Evolutionary conservation across 2,329 filamentous ascomycete genomes (phyloP), one percentile per base, ranked within the genome.

Genomic region (Zymoseptoria passerinii): DNA sequence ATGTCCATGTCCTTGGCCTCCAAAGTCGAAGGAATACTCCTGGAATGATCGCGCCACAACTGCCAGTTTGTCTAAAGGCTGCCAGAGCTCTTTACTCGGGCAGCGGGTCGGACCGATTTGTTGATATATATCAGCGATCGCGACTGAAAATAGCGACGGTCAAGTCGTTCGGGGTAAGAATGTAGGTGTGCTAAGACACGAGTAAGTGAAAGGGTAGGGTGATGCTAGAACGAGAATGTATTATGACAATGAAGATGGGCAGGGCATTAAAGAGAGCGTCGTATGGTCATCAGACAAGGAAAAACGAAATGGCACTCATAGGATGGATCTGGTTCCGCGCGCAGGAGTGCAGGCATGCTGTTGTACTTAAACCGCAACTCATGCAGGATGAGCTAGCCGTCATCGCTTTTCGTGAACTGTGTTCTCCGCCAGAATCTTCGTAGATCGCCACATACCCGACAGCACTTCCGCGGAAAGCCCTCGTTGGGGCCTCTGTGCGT

Each of bases 41-140:
- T 75, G 72, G 71, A 75, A 72, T 59, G 75, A 68, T 66, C 69
- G 74, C 74, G 76, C 76, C 76, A 79, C 76, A 71, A 71, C 77
- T 76, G 76, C 76, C 70, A 76, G 71, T 75, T 73, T 74, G 75
- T 74, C 76, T 77, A 72, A 73, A 76, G 74, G 75, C 76, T 77
- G 75, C 76, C 75, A 76, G 75, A 77, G 75, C 75, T 73, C 73
- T 70, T 73, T 72, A 74, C 75, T 76, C 75, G 75, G 74, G 75
- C 75, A 77, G 74, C 69, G 67, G 70, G 74, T 67, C 74, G 73
- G 74, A 72, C 72, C 72, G 73, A 71, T 71, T 72, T 72, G 71
- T 44, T 70, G 72, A 71, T 68, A 70, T 69, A 59, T 40, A 60
- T 60, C 55, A 48, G 48, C 23, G 52, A 51, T 57, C 63, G 57